Conservation (phyloP, 768 basidiomycete genomes). For the Dioszegia aurantiaca region DNA sequence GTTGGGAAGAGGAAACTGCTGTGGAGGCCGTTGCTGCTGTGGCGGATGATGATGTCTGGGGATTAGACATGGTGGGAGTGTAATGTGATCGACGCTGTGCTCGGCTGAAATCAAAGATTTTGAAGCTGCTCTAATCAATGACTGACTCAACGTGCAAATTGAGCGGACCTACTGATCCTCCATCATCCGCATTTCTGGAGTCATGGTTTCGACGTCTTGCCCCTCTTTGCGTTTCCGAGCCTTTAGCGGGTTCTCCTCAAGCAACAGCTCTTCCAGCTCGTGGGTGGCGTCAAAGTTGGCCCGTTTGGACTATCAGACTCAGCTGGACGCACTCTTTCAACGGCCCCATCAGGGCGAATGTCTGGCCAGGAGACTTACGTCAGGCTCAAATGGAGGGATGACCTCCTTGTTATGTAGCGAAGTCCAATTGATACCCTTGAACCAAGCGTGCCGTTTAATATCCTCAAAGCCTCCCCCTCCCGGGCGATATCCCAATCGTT, state of each 20-base stretch:
- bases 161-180: constrained; percentile 77
- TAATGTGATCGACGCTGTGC: constrained; percentile 90
- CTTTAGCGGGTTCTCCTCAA: constrained; percentile 96
- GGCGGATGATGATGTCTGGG: constrained; percentile 26
- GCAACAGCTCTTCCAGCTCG: constrained; percentile 88
- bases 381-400: constrained; percentile 83
- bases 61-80: constrained; percentile 58
- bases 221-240: constrained; percentile 87
- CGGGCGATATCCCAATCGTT: constrained; percentile 74
- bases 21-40: constrained; percentile 25
- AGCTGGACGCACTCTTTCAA: neutral
- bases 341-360: neutral
- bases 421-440: constrained; percentile 76
- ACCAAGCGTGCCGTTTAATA: constrained; percentile 80
- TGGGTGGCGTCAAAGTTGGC: constrained; percentile 99
- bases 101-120: constrained; percentile 85
- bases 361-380: constrained; percentile 65
- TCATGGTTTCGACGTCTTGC: constrained; percentile 79
- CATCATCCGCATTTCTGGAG: constrained; percentile 92
- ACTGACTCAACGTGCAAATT: too few relatives aligned
- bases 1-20: constrained; percentile 21
- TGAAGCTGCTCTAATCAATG: too few relatives aligned
- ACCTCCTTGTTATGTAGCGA: constrained; percentile 62
- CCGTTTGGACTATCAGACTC: constrained; percentile 74
- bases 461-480: constrained; percentile 76